Evolutionary conservation across 2,329 filamentous ascomycete species (phyloP), one percentile per base, ranked within the genome.

Genomic region (Grosmannia clavigera): DNA sequence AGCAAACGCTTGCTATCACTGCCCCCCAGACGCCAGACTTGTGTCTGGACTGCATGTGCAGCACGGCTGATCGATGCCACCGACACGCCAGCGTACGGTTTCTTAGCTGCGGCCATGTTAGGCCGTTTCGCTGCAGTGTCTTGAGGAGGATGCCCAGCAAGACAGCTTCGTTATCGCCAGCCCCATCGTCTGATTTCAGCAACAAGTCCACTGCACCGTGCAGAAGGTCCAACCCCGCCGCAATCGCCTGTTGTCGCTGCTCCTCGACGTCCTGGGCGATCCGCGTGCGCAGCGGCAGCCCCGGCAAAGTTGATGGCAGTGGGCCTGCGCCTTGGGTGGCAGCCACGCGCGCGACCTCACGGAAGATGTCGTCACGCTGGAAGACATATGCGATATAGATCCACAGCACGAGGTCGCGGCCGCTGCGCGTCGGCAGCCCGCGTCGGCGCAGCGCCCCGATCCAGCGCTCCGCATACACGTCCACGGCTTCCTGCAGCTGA

Each of bases 401-500:
- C 69, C 70, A 72, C 9, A 68, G 65, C 22, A 68, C 62, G 29
- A 70, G 61, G 11, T 68, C 67, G 38, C 63, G 57, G 22, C 65
- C 61, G 31, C 60, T 60, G 59, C 66, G 63, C 10, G 59, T 55
- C 0, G 65, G 64, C 29, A 66, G 31, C 5, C 51, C 57, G 5
- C 50, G 54, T n/a, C 60, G 59, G 48, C 64, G 58, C 25, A 70
- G 64, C 16, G 59, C 58, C 12, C 61, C 60, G 56, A 77, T 69
- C 77, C 77, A 78, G 9, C 68, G 67, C 9, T 74, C 70, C 1
- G 71, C 70, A 54, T 75, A 76, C 0, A 73, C 62, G 57, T 76
- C 73, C 2, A 77, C 70, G 0, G 73, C 71, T 53, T 78, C 75
- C 19, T 68, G 64, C 61, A 75, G 74, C 57, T 70, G 67, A 62